Evolutionary conservation across 2,329 filamentous ascomycete genomes (phyloP).

Genomic region (Aspergillus tubingensis): DNA sequence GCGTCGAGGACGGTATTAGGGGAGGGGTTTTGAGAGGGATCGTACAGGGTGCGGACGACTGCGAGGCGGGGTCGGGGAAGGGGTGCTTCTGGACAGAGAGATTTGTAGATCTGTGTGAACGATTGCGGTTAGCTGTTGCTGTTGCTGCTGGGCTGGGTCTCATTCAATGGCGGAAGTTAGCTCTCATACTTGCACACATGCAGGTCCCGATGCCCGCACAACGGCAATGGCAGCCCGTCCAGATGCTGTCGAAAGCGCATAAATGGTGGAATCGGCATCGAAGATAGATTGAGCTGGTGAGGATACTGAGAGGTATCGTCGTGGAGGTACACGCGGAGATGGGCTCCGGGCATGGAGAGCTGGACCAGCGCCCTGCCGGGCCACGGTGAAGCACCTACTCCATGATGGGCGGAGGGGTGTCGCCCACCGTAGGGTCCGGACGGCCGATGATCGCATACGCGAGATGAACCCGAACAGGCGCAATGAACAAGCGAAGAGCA

Average conservation of each 20-base stretch:
- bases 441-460: slow-evolving; percentile 35
- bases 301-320: slow-evolving; percentile 29
- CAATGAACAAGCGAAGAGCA: neutral
- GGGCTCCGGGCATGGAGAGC: slow-evolving; percentile 15
- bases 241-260: slow-evolving; percentile 83
- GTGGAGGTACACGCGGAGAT: slow-evolving; percentile 8
- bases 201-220: slow-evolving; percentile 79
- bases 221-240: slow-evolving; percentile 90
- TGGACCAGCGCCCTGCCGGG: slow-evolving; percentile 13
- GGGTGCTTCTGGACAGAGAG: slow-evolving; percentile 58
- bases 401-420: slow-evolving; percentile 28
- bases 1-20: slow-evolving; percentile 65
- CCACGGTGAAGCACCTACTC: slow-evolving; percentile 12
- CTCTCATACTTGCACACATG: slow-evolving; percentile 57
- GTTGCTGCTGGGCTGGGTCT: neutral
- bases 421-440: slow-evolving; percentile 29
- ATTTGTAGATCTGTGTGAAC: slow-evolving; percentile 62
- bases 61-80: slow-evolving; percentile 65
- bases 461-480: neutral
- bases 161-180: neutral
- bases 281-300: slow-evolving; percentile 19
- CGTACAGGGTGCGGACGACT: slow-evolving; percentile 71
- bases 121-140: neutral
- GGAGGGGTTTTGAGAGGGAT: slow-evolving; percentile 50
- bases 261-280: slow-evolving; percentile 66